These are phyloP conservation scores for Apocynum venetum DNA, from an alignment of 257 asterid species.

Conservation along the genomic window DNA sequence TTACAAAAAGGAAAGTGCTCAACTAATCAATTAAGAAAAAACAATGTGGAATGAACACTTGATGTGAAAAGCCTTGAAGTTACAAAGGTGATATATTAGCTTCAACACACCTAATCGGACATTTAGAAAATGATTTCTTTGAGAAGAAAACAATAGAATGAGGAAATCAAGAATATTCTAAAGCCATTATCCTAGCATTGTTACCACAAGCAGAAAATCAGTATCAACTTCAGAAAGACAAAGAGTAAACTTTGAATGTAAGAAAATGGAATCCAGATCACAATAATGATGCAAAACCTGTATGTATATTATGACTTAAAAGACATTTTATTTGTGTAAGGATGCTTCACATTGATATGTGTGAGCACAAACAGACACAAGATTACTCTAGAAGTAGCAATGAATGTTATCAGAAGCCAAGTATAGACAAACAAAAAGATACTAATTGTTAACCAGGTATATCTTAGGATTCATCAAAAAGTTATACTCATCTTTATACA, in stretches of 20 bases:
- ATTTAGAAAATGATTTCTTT: not conserved
- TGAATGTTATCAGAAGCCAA: not conserved
- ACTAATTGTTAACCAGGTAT: not conserved
- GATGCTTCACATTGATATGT: not conserved
- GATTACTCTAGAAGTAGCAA: not conserved
- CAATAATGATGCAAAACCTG: not conserved
- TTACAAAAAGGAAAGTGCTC: not conserved
- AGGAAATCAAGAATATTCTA: not conserved
- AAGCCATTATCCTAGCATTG: not conserved
- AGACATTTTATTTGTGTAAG: not conserved
- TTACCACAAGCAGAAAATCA: not conserved
- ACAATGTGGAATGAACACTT: slow-evolving; percentile 6
- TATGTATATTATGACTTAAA: not conserved
- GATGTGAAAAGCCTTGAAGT: not conserved
- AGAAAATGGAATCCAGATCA: not conserved
- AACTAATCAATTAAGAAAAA: not conserved
- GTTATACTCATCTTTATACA: not conserved
- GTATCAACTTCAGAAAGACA: not conserved
- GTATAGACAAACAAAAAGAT: not conserved
- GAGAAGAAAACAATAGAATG: not conserved
- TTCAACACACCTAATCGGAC: not conserved
- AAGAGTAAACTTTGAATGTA: not conserved
- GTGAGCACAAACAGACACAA: not conserved
- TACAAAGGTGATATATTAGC: not conserved
- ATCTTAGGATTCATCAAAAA: not conserved